Base-by-base conservation (phyloP, 2,329 filamentous ascomycete species). In the Colletotrichum karsti region DNA sequence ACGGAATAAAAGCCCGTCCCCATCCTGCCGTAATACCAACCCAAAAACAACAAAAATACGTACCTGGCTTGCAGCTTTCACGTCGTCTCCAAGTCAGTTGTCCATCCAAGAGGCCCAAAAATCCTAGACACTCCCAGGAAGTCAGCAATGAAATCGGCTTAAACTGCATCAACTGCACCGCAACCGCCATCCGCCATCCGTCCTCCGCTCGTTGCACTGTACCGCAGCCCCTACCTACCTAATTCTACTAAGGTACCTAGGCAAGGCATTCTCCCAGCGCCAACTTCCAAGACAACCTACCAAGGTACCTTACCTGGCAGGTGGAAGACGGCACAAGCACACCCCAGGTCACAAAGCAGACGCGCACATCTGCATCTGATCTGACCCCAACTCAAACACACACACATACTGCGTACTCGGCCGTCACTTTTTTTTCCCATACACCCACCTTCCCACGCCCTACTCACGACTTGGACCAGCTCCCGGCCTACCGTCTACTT, bases 391-490 rank as follows among this genome's bases (percentile, higher is more conserved):
- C 39, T 61, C 26, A 41, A 54, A 62, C 63, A 53, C 53, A 53
- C 54, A 62, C 37, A 62, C n/a, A n/a, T n/a, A n/a, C n/a, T n/a
- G n/a, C n/a, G n/a, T 46, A 48, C 39, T 37, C 48, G 37, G 37
- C 56, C 46, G 44, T 65, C 55, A 33, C 20, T 26, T 59, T 59
- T n/a, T 48, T 26, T 24, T 18, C 13, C 18, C 22, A n/a, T 51
- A 60, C 44, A 33, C 20, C 20, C 55, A 46, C 42, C 54, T 28
- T 44, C 28, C 37, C 33, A 26, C 42, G 28, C 48, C 50, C 37
- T 60, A 51, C 57, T 60, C 57, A 60, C 44, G 57, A 60, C 57
- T 28, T 48, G 30, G 57, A 60, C 57, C 44, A 37, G 57, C 42
- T 26, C 35, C 46, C 13, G 48, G 42, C 48, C 37, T 37, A 20